Base-by-base conservation (phyloP, 768 basidiomycete species). In the Suillus subalutaceus region DNA sequence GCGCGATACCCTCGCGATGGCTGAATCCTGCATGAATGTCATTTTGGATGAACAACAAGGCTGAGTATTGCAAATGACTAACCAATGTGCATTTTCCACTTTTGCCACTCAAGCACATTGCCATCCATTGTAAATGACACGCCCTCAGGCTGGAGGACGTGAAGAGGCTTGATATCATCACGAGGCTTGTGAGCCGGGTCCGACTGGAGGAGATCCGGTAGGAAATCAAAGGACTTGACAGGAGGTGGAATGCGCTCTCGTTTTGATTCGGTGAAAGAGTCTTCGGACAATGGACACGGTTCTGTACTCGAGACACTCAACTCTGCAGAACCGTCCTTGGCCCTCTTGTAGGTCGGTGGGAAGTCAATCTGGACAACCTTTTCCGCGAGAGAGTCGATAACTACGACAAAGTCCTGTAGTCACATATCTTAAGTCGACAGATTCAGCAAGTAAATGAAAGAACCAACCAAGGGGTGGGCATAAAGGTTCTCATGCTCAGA, bases 31-130 rank as follows among this genome's bases (percentile, higher is more conserved):
- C 16, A 63, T 3, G 40, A 30, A 37, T 30, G 4, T 15, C n/a
- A 20, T 20, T 15, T 64, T 12, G 23, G 56, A 53, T 52, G 16
- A 1, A 8, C 13, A 6, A 4, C 40, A 2, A 57, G n/a, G 65
- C 35, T 37, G 38, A 63, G 23, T 35, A 67, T 55, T 13, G 53
- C 15, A 63, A 23, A 26, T 15, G 15, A 70, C 83, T 66, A 70
- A 88, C 93, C 86, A 57, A 96, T 81, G 72, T 97, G 95, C 90
- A 97, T 92, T 77, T 90, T 93, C 96, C 96, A 97, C 69, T 96
- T n/a, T 77, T 97, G 96, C 96, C 96, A 97, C 73, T 92, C 90
- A 20, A 96, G 74, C 18, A 86, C 86, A 71, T 94, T 78, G 0
- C 92, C 94, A 53, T 88, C 83, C 77, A 97, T 83, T 78, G 85